Base-by-base conservation (phyloP, 2,329 filamentous ascomycete genomes). In the Hypomyces perniciosus region DNA sequence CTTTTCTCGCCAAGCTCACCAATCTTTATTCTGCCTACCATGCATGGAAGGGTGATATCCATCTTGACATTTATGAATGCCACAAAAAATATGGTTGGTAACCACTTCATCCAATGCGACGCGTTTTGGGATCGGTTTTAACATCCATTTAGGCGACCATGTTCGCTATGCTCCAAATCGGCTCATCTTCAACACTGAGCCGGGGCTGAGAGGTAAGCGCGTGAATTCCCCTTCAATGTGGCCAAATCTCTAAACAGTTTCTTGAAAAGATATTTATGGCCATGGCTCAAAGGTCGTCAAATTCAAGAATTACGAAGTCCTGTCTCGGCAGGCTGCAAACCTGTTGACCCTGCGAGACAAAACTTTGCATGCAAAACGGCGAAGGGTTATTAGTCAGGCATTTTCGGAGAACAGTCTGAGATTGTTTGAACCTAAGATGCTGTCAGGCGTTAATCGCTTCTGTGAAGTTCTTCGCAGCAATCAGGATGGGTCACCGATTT, bases 41-140 rank as follows among this genome's bases (percentile, higher is more conserved):
- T 50, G 65, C 65, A 1, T 69, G 61, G 59, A 66, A 60, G 44
- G 66, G 65, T 0, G 65, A 70, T 33, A 56, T 65, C 8, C 68
- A 71, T 41, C 9, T 66, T 1, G 63, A 69, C 5, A 63, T 69
- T n/a, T 62, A 55, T 13, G 44, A 55, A 20, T 65, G 59, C 48
- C 69, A 72, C 55, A 48, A 62, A 20, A 67, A 63, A 54, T 63
- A 65, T 46, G 70, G 70, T 52, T 48, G 56, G 33, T 44, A 4
- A n/a, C 27, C 20, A 5, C 13, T 8, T 42, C 1, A 8, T 13
- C 28, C 5, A 26, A 6, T 1, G 2, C 5, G 5, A 29, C 5
- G 5, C 28, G 26, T 33, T 27, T 6, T 20, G 20, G 20, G 20
- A 20, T 20, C 20, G 20, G 20, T 26, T 27, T 40, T 9, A 13